Percentiles rank a stretch among this genome's conserved stretches.
Conservation (phyloP, 129 eudicot genomes). For the Flaveria ramosissima region DNA sequence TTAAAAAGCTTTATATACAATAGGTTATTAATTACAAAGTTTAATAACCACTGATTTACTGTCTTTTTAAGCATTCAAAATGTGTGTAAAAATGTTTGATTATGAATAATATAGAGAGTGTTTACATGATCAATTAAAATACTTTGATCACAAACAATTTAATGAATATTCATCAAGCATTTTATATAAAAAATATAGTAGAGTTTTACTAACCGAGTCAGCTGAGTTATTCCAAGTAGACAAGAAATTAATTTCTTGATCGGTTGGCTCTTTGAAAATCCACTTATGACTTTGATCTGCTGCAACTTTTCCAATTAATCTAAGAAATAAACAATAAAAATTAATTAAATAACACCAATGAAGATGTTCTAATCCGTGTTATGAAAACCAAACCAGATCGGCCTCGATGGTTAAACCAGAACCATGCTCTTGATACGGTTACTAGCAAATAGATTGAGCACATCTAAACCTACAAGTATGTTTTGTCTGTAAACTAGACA, state of each 20-base stretch:
- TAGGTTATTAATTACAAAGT: background rate
- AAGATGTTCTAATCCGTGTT: background rate
- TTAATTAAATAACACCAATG: background rate
- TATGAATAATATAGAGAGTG: background rate
- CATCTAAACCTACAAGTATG: background rate
- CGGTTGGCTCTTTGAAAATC: slow-evolving; percentile 89
- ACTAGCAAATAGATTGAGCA: background rate
- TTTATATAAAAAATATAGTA: background rate
- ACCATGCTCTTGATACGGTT: background rate
- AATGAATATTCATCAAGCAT: background rate
- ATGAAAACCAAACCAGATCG: background rate
- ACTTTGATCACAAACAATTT: too few species aligned
- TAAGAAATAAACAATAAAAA: slow-evolving; percentile 25
- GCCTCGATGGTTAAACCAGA: background rate
- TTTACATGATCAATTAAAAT: background rate
- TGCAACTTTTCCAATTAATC: slow-evolving; percentile 97
- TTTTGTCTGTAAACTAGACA: background rate
- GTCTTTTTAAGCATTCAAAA: background rate
- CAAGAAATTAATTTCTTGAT: slow-evolving; percentile 90
- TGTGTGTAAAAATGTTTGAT: background rate
- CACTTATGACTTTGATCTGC: slow-evolving; percentile 98
- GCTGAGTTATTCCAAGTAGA: slow-evolving; percentile 97
- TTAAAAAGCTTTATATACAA: background rate
- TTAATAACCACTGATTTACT: background rate
- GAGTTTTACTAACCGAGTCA: slow-evolving; percentile 54